Evolutionary conservation across 176 grass and related monocot genomes (phyloP).

Genomic region (Phoenix roebelenii): DNA sequence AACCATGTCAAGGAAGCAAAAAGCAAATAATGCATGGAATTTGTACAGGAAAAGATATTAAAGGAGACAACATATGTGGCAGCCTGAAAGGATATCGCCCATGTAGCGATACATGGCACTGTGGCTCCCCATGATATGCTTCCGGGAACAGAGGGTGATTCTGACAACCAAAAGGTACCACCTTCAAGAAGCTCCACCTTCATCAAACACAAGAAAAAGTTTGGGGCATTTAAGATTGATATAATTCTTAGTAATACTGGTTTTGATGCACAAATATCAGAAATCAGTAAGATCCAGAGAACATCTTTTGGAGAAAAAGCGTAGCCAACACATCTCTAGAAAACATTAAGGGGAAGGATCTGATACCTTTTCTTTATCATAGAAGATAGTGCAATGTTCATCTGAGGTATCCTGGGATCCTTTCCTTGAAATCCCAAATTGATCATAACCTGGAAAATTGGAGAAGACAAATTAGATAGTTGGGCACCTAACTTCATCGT

Average conservation of each 20-base stretch:
- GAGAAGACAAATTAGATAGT: not conserved
- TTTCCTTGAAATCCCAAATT: conserved; percentile 99
- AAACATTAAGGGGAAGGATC: not conserved
- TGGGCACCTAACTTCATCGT: too few species aligned
- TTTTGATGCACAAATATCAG: too few species aligned
- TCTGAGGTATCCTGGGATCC: conserved; percentile 80
- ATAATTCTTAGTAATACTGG: too few species aligned
- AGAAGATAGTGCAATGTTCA: conserved; percentile 97
- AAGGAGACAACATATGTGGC: too few species aligned
- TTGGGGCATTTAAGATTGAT: not conserved
- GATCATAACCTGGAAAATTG: conserved; percentile 64
- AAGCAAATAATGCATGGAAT: not conserved
- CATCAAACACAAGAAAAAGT: conserved; percentile 26
- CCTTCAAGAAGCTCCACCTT: conserved; percentile 98
- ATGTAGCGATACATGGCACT: conserved; percentile 83
- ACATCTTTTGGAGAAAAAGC: too few species aligned
- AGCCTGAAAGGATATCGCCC: conserved; percentile 85
- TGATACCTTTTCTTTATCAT: conserved; percentile 90
- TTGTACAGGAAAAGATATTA: too few species aligned
- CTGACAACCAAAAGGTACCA: conserved; percentile 96
- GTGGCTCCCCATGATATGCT: conserved; percentile 88
- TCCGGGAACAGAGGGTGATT: conserved; percentile 90
- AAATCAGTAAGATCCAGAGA: too few species aligned
- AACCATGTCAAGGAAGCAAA: conserved; percentile 73
- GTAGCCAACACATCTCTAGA: too few species aligned